Evolutionary conservation across 2,329 filamentous ascomycete genomes (phyloP).

Genomic region (Furcasterigmium sp.): DNA sequence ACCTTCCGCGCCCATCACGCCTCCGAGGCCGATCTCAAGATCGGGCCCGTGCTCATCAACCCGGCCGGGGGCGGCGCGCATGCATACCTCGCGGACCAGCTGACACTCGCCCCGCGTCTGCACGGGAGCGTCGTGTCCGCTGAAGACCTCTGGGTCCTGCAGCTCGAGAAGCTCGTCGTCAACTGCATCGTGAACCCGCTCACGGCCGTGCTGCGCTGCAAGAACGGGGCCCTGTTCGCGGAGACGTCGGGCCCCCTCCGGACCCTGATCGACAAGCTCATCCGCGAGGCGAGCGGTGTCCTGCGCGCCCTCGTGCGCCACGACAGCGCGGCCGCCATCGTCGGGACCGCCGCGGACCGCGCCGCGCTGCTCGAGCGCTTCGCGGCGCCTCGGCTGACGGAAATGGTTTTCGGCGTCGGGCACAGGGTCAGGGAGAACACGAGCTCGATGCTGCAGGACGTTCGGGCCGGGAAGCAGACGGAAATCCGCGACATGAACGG

Average conservation of each 20-base stretch:
- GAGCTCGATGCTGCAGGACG: conserved; percentile 60
- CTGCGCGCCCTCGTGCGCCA: conserved; percentile 64
- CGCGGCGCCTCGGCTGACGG: conserved; percentile 32
- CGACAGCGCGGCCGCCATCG: conserved; percentile 35
- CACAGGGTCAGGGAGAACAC: conserved; percentile 46
- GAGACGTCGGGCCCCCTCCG: conserved; percentile 45
- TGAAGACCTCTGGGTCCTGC: conserved; percentile 48
- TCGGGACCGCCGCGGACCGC: conserved; percentile 14
- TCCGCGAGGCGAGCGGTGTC: conserved; percentile 71
- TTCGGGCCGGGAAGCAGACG: conserved; percentile 42
- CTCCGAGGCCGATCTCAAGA: conserved; percentile 38
- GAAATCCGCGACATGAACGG: conserved; percentile 57
- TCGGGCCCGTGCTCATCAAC: conserved; percentile 40
- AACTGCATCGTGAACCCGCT: conserved; percentile 81
- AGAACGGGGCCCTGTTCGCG: conserved; percentile 72
- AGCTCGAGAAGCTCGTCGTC: conserved; percentile 81
- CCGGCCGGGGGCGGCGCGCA: conserved; percentile 5
- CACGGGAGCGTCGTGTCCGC: conserved; percentile 30
- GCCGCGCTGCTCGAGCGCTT: conserved; percentile 33
- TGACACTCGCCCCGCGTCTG: conserved; percentile 38
- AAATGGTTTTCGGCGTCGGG: conserved; percentile 41
- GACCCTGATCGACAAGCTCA: conserved; percentile 59
- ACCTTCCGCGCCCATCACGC: conserved; percentile 49
- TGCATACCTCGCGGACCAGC: conserved; percentile 32
- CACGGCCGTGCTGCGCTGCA: conserved; percentile 70